Evolutionary conservation across 768 basidiomycete species (phyloP).

Genomic region (Galerina sulciceps): DNA sequence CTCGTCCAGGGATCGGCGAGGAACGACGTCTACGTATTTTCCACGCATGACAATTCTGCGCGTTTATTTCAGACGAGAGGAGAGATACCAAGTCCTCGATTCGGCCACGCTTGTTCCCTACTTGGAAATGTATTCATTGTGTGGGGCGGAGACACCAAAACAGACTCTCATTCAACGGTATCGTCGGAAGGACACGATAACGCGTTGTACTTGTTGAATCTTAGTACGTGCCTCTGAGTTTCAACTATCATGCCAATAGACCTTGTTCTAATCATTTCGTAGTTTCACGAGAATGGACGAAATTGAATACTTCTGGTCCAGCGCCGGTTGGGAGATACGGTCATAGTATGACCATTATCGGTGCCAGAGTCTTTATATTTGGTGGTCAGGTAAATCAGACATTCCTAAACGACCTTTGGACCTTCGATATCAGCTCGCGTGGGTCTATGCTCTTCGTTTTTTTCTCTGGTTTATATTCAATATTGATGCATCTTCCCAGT

Average conservation of each 20-base stretch:
- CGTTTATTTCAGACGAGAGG: slow-evolving; percentile 87
- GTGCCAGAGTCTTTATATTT: slow-evolving; percentile 91
- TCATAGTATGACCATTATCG: slow-evolving; percentile 91
- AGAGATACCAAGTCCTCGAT: slow-evolving; percentile 84
- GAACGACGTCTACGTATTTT: slow-evolving; percentile 94
- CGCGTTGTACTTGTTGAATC: slow-evolving; percentile 90
- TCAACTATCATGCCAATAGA: neutral
- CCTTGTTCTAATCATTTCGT: slow-evolving; percentile 4
- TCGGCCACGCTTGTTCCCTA: slow-evolving; percentile 94
- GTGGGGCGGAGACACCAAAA: slow-evolving; percentile 98
- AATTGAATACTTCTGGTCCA: slow-evolving; percentile 77
- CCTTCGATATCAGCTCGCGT: slow-evolving; percentile 95
- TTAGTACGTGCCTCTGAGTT: slow-evolving; percentile 51
- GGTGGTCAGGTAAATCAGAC: slow-evolving; percentile 96
- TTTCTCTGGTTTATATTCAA: slow-evolving; percentile 1
- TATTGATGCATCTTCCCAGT: slow-evolving; percentile 49
- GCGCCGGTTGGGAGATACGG: slow-evolving; percentile 92
- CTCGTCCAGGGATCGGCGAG: slow-evolving; percentile 88
- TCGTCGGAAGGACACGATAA: slow-evolving; percentile 85
- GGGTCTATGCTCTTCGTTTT: slow-evolving; percentile 32
- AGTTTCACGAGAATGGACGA: slow-evolving; percentile 97
- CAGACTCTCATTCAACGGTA: slow-evolving; percentile 54
- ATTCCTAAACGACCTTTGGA: slow-evolving; percentile 95
- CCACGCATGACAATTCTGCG: slow-evolving; percentile 76
- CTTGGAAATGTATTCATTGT: slow-evolving; percentile 95